Evolutionary conservation across 768 basidiomycete species (phyloP), one percentile per base, ranked within the genome.

Genomic region (Pleurotus tuber-regium): DNA sequence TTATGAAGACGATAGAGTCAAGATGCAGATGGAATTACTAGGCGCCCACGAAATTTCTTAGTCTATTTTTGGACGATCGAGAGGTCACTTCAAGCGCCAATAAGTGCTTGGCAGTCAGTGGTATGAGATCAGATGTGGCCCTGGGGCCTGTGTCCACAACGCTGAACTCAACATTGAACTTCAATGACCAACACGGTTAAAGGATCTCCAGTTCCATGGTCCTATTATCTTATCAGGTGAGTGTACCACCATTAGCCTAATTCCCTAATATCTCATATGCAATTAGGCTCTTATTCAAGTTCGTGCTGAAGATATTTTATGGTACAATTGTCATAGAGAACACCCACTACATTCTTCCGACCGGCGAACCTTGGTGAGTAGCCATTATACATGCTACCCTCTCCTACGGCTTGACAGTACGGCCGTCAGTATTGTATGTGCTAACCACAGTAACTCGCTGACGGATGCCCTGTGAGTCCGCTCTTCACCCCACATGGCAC

Each of bases 241-340:
- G 67, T 53, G 40, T 46, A 38, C 14, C 23, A 19, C 33, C 16
- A 11, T 7, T 24, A 21, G 4, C 11, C 31, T 9, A 23, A 50
- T 52, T 41, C 48, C 55, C 19, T 25, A 2, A 14, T 18, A 44
- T 29, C 12, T 23, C 16, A 16, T 23, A 19, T 7, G 36, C 19
- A 4, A 30, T 11, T 46, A 90, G 88, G 29, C 62, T 83, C 14
- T 71, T 91, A 24, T 92, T 90, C 64, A 80, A 79, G 58, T 86
- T 93, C 58, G 90, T 92, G 2, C 82, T 95, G 61, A 89, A 89
- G 64, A 89, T 93, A 55, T 95, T 95, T 70, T 95, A 95, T 66
- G 89, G 89, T 1, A 81, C 86, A 8, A 92, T 95, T 51, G 88
- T 94, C 21, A 78, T 95, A 12, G 90, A 95, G 66, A 88, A 89